Evolutionary conservation across 495 filamentous ascomycete species (phyloP).

Genomic region (Neurospora sp.): DNA sequence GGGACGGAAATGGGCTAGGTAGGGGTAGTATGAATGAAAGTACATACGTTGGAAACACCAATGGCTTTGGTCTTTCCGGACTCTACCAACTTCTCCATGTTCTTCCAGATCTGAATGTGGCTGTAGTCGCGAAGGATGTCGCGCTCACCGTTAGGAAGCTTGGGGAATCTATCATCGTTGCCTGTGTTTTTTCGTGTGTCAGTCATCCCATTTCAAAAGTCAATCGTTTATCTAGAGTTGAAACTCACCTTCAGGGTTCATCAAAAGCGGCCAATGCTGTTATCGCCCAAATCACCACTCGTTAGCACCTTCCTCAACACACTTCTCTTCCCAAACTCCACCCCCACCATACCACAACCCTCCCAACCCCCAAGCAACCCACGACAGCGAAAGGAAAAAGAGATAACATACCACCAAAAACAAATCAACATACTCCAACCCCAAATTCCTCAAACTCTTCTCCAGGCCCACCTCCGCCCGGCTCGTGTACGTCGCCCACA

Average conservation of each 20-base stretch:
- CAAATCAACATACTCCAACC: slow-evolving; percentile 73
- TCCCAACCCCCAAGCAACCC: not conserved
- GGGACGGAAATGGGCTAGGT: not conserved
- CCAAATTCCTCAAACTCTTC: slow-evolving; percentile 58
- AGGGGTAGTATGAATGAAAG: not conserved
- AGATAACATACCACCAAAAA: slow-evolving; percentile 43
- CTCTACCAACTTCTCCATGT: slow-evolving; percentile 61
- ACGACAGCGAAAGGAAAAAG: too few species aligned
- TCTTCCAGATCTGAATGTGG: slow-evolving; percentile 68
- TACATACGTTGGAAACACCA: slow-evolving; percentile 59
- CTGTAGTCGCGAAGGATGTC: slow-evolving; percentile 56
- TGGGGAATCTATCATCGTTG: slow-evolving; percentile 69
- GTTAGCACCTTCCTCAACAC: not conserved
- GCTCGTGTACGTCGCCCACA: slow-evolving; percentile 71
- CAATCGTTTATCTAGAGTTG: not conserved
- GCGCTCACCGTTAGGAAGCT: slow-evolving; percentile 55
- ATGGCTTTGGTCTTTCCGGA: slow-evolving; percentile 67
- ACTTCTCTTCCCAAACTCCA: not conserved
- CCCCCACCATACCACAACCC: not conserved
- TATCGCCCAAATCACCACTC: slow-evolving; percentile 16
- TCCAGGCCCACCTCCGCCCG: slow-evolving; percentile 59
- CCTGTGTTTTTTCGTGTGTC: slow-evolving; percentile 28
- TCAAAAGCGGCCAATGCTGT: slow-evolving; percentile 70
- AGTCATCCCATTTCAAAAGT: not conserved
- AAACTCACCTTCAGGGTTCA: slow-evolving; percentile 58